Percentiles rank a stretch among this genome's conserved stretches.
Conservation (phyloP, 2,329 filamentous ascomycete genomes). For the Penicillium sp. region DNA sequence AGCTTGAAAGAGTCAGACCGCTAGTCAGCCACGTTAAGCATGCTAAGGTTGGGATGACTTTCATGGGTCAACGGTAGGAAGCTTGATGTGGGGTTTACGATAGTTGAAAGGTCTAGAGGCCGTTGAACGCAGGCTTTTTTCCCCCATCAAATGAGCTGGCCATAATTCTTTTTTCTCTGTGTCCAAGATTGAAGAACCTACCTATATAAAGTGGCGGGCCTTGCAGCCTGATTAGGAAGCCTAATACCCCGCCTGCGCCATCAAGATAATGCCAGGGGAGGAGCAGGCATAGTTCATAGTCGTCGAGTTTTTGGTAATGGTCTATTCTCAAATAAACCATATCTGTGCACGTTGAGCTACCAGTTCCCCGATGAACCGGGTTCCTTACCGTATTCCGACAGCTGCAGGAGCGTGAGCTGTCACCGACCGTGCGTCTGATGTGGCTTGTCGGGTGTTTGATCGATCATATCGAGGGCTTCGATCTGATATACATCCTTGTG, state of each 20-base stretch:
- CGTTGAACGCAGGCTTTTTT: background rate
- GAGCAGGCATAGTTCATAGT: background rate
- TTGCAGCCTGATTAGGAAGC: background rate
- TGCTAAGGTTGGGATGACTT: background rate
- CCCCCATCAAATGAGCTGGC: background rate
- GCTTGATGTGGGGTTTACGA: background rate
- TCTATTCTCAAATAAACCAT: background rate
- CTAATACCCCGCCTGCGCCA: too few species aligned
- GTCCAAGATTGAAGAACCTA: background rate
- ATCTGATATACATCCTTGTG: background rate
- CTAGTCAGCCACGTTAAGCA: background rate
- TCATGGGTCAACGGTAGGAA: background rate
- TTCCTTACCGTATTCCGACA: conserved; percentile 10
- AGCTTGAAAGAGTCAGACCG: background rate
- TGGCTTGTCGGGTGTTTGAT: conserved; percentile 6
- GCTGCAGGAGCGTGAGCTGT: conserved; percentile 14
- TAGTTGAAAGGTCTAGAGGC: background rate
- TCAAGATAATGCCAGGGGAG: background rate
- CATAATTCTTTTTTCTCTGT: background rate
- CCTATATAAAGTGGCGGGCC: background rate
- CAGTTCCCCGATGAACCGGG: background rate
- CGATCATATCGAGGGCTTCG: conserved; percentile 6
- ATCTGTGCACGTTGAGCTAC: background rate
- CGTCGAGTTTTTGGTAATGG: background rate
- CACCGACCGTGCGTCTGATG: conserved; percentile 10